These are phyloP conservation scores for Pseudocercospora ulei DNA, from an alignment of 2,329 filamentous ascomycete genomes.

Conservation along the genomic window DNA sequence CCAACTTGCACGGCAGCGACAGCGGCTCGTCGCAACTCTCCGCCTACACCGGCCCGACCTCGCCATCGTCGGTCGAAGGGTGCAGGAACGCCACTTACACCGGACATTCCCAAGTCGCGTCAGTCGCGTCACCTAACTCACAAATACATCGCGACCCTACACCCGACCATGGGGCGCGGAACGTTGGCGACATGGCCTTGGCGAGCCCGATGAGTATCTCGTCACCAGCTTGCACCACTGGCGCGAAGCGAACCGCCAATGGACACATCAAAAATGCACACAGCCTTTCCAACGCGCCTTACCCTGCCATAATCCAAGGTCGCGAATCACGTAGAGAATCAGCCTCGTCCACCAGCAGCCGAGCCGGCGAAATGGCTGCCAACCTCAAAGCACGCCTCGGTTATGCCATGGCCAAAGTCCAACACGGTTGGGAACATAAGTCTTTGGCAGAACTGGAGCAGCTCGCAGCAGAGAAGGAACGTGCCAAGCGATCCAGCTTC, in stretches of 20 bases:
- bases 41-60: slow-evolving; percentile 29
- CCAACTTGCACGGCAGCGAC: slow-evolving; percentile 19
- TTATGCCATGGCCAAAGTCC: slow-evolving; percentile 89
- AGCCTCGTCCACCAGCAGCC: slow-evolving; percentile 55
- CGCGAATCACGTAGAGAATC: slow-evolving; percentile 59
- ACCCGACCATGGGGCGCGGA: slow-evolving; percentile 19
- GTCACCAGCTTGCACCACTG: slow-evolving; percentile 37
- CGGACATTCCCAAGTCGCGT: slow-evolving; percentile 1
- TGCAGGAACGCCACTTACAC: slow-evolving; percentile 5
- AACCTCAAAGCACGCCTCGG: slow-evolving; percentile 75
- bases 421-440: slow-evolving; percentile 75
- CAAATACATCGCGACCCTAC: slow-evolving; percentile 15
- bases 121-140: slow-evolving; percentile 6
- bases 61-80: slow-evolving; percentile 22
- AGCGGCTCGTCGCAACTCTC: slow-evolving; percentile 30
- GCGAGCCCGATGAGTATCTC: slow-evolving; percentile 38
- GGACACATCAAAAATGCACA: slow-evolving; percentile 58
- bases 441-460: slow-evolving; percentile 69
- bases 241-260: slow-evolving; percentile 67
- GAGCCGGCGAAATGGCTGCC: slow-evolving; percentile 73
- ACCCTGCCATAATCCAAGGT: slow-evolving; percentile 30
- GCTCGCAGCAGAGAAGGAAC: slow-evolving; percentile 55
- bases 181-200: slow-evolving; percentile 22
- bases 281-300: slow-evolving; percentile 31
- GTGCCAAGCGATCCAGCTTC: slow-evolving; percentile 26